Base-by-base conservation (phyloP, 108 stramenopile species). In the Cyclostephanos tholiformis region DNA sequence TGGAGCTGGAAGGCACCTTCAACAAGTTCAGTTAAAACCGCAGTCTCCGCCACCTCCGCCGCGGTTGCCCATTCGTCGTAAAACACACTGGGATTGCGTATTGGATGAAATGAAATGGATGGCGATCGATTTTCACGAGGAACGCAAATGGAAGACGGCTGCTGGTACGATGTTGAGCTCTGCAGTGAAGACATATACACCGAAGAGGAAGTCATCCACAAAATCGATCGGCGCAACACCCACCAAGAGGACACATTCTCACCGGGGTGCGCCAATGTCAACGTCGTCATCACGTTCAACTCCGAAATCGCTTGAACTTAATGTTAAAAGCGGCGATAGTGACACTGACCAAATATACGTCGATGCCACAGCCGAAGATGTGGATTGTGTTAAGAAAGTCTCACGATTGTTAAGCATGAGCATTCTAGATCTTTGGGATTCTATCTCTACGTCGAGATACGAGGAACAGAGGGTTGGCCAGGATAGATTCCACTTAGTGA, bases 71-170 rank as follows among this genome's bases (percentile, higher is more conserved):
- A 35, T 60, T 17, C 82, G 95, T 35, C 82, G 90, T 12, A 85
- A 84, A 51, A 92, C 94, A 1, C 90, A 91, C 14, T 97, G 94
- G 93, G 96, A 97, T 73, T 76, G 52, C 38, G 26, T 97, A 17
- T 60, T 97, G 55, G 86, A 95, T 52, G 96, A 97, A 82, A 95
- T 97, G 94, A 64, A 77, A 69, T 97, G 93, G 91, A 69, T 93
- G 74, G 86, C 92, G 13, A 82, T 88, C 5, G 96, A 97, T 79
- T 97, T 95, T 77, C 83, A 85, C 38, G 88, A 92, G 72, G 96
- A 97, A 71, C 75, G 92, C 10, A 92, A 93, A 69, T 97, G 93
- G 91, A 97, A 97, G 80, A 38, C 71, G 23, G 85, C 88, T 2
- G 65, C 58, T 32, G 85, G 79, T 19, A 81, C 84, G 64, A 63